These are phyloP conservation scores for Phytophthora podocarpi DNA, from an alignment of 352 stramenopile genomes.

Conservation along the genomic window DNA sequence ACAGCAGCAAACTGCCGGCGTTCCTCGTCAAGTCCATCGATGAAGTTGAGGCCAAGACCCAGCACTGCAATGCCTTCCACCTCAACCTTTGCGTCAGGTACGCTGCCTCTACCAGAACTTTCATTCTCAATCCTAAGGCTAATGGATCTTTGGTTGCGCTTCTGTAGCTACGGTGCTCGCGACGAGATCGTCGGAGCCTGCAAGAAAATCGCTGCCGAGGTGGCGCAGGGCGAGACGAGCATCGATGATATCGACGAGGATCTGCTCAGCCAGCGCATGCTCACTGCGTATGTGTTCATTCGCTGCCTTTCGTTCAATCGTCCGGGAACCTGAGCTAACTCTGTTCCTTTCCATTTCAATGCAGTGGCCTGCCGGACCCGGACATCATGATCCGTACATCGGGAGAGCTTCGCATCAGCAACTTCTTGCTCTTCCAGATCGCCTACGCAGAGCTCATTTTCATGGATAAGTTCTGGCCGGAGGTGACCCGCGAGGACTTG, in stretches of 20 bases:
- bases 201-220: constrained; percentile 87
- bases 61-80: constrained; percentile 77
- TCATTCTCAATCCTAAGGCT: background rate
- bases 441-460: constrained; percentile 96
- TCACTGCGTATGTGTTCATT: constrained; percentile 67
- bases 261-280: constrained; percentile 68
- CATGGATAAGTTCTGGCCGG: constrained; percentile 95
- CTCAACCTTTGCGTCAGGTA: constrained; percentile 87
- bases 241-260: constrained; percentile 83
- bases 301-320: constrained; percentile 5
- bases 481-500: constrained; percentile 89
- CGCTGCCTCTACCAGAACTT: background rate
- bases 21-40: constrained; percentile 71
- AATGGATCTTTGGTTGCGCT: constrained; percentile 35
- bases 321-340: constrained; percentile 2
- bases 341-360: constrained; percentile 26
- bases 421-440: constrained; percentile 96
- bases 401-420: constrained; percentile 94
- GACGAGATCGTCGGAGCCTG: constrained; percentile 94
- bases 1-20: constrained; percentile 64
- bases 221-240: constrained; percentile 61
- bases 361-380: constrained; percentile 86
- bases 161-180: constrained; percentile 91
- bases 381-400: constrained; percentile 96
- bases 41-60: constrained; percentile 87